Percentiles rank a stretch among this genome's conserved stretches.
These are phyloP conservation scores for Candida suzukii DNA, from an alignment of 805 yeast species.

Conservation along the genomic window DNA sequence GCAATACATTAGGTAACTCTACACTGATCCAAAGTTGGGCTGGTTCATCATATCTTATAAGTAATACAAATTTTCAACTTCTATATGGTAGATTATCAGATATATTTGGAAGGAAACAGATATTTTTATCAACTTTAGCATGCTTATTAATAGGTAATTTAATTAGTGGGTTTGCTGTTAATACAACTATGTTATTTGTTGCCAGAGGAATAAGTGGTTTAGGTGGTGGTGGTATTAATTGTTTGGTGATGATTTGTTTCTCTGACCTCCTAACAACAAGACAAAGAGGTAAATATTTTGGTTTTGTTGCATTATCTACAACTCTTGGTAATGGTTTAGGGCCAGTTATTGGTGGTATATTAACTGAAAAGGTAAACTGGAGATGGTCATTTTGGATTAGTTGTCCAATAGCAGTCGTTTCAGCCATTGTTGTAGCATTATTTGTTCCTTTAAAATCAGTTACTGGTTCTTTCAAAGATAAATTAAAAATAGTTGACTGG, in stretches of 20 bases:
- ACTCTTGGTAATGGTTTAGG: slow-evolving; percentile 48
- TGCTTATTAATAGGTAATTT: slow-evolving; percentile 37
- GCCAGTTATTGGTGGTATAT: slow-evolving; percentile 48
- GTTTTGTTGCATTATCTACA: slow-evolving; percentile 41
- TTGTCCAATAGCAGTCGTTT: slow-evolving; percentile 28
- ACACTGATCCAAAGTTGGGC: slow-evolving; percentile 44
- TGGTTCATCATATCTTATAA: slow-evolving; percentile 45
- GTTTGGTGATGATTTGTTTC: slow-evolving; percentile 44
- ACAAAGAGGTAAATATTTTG: slow-evolving; percentile 50
- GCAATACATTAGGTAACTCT: slow-evolving; percentile 35
- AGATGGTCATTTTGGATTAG: slow-evolving; percentile 44
- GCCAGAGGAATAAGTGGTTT: slow-evolving; percentile 49
- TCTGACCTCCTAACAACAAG: slow-evolving; percentile 45
- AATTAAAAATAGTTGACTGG: slow-evolving; percentile 41
- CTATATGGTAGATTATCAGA: slow-evolving; percentile 47
- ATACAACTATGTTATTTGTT: slow-evolving; percentile 39
- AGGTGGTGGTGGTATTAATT: slow-evolving; percentile 46
- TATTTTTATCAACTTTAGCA: slow-evolving; percentile 31
- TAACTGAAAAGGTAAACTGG: slow-evolving; percentile 40
- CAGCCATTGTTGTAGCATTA: slow-evolving; percentile 10
- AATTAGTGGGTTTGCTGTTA: slow-evolving; percentile 43
- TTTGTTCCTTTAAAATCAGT: slow-evolving; percentile 28
- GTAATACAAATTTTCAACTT: slow-evolving; percentile 46
- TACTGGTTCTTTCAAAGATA: slow-evolving; percentile 24
- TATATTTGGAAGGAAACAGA: slow-evolving; percentile 44